Percentiles rank a stretch among this genome's conserved stretches.
Conservation (phyloP, 1,284 basidiomycete species). For the Phylloboletellus chloephorus region DNA sequence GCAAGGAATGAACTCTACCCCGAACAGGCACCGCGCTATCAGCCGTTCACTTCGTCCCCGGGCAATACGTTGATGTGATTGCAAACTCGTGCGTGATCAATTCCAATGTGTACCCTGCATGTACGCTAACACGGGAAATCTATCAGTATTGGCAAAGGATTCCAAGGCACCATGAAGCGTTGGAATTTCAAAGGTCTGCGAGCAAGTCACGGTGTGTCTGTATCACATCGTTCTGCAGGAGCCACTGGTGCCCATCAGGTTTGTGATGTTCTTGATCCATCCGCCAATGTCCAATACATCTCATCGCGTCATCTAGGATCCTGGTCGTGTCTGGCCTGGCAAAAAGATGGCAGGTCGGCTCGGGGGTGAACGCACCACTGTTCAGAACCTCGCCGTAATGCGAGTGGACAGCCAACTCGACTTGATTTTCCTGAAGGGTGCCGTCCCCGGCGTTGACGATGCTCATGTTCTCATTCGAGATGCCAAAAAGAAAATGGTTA, state of each 20-base stretch:
- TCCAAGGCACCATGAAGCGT: conserved; percentile 96
- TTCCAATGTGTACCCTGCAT: background rate
- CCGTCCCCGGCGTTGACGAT: conserved; percentile 71
- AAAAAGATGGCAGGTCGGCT: conserved; percentile 98
- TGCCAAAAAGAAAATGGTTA: conserved; percentile 78
- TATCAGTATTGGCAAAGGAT: conserved; percentile 89
- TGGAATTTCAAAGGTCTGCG: conserved; percentile 91
- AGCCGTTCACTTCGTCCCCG: conserved; percentile 95
- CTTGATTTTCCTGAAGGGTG: conserved; percentile 80
- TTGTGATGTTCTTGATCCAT: conserved; percentile 19
- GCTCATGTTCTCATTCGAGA: conserved; percentile 74
- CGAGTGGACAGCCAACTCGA: conserved; percentile 84
- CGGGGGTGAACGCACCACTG: conserved; percentile 79
- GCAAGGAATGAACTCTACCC: conserved; percentile 3
- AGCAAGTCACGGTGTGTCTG: conserved; percentile 94
- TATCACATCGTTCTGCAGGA: conserved; percentile 91
- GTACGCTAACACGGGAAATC: conserved; percentile 10
- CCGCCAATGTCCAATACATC: conserved; percentile 6
- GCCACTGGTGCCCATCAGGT: conserved; percentile 96
- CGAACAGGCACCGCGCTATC: conserved; percentile 77
- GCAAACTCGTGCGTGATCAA: conserved; percentile 74
- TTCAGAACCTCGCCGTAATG: conserved; percentile 86
- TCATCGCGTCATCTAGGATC: conserved; percentile 56
- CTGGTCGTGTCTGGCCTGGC: conserved; percentile 90
- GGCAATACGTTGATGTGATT: conserved; percentile 92